These are phyloP conservation scores for Colletotrichum paranaense DNA, from an alignment of 2,329 filamentous ascomycete species.

Conservation along the genomic window DNA sequence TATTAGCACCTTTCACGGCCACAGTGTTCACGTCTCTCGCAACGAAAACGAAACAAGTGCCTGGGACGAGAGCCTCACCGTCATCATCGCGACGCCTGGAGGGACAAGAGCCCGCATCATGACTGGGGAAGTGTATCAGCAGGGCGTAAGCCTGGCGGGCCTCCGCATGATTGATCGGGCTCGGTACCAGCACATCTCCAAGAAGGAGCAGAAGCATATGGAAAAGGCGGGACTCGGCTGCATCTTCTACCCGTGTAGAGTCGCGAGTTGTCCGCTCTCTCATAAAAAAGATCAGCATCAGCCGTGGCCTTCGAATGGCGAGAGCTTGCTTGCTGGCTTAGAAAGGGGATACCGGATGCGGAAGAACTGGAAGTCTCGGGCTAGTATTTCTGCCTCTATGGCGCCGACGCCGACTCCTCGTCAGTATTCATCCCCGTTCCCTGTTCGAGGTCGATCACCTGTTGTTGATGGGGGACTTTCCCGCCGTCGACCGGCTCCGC, in stretches of 20 bases:
- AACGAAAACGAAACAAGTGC: not conserved
- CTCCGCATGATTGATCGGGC: not conserved
- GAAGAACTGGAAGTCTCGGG: not conserved
- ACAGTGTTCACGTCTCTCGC: not conserved
- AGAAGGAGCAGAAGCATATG: not conserved
- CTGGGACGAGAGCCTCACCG: not conserved
- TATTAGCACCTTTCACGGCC: not conserved
- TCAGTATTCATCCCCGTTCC: not conserved
- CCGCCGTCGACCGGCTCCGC: too few species aligned
- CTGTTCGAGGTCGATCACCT: not conserved
- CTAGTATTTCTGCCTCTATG: not conserved
- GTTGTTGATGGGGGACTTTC: too few species aligned
- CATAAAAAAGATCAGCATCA: not conserved
- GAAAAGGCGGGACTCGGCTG: not conserved
- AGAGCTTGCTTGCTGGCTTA: not conserved
- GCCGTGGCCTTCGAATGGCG: not conserved
- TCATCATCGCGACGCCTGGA: not conserved
- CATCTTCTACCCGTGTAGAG: constrained; percentile 2
- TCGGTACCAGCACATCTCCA: not conserved
- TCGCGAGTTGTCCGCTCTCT: not conserved
- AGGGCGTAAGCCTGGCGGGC: not conserved
- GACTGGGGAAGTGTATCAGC: not conserved
- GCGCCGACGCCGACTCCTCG: not conserved
- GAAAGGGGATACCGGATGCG: not conserved
- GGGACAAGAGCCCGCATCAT: not conserved